A percentile compares a stretch with the other conserved stretches of the same genome.
Conservation (phyloP, 306 rosid species). For the Bauhinia variegata region DNA sequence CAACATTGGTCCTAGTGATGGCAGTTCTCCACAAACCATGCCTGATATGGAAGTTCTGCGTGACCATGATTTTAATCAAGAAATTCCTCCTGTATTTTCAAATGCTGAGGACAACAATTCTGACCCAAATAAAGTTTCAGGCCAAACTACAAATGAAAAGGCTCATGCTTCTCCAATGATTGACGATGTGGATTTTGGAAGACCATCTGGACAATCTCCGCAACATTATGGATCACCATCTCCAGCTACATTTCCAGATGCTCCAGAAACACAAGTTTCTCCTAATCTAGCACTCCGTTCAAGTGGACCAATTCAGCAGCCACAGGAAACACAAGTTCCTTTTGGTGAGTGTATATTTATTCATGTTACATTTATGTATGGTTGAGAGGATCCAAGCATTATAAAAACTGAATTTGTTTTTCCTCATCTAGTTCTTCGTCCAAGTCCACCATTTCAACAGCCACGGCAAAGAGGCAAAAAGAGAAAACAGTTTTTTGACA, state of each 20-base stretch:
- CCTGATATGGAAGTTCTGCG: conserved; percentile 53
- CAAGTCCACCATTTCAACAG: conserved; percentile 60
- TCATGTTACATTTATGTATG: conserved; percentile 2
- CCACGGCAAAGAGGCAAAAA: conserved; percentile 64
- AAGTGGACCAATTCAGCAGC: conserved; percentile 43
- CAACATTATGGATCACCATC: conserved; percentile 46
- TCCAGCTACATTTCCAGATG: conserved; percentile 53
- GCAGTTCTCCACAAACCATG: conserved; percentile 28
- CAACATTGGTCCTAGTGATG: conserved; percentile 3
- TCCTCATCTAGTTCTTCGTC: conserved; percentile 37
- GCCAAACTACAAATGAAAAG: conserved; percentile 41
- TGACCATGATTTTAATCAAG: conserved; percentile 41
- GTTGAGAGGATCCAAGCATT: background rate
- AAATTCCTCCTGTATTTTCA: conserved; percentile 35
- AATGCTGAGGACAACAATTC: conserved; percentile 12
- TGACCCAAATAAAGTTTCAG: conserved; percentile 37
- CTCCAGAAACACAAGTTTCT: conserved; percentile 24
- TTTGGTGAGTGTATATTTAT: conserved; percentile 43
- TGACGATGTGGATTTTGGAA: conserved; percentile 41
- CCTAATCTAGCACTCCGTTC: no score
- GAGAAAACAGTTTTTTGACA: conserved; percentile 72
- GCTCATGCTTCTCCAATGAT: conserved; percentile 35
- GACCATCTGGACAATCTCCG: conserved; percentile 35
- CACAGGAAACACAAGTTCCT: conserved; percentile 35
- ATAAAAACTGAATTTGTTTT: conserved; percentile 3